phyloP scores from a whole-genome alignment of 2,329 filamentous ascomycete species.

The Aureobasidium melanogenum region DNA sequence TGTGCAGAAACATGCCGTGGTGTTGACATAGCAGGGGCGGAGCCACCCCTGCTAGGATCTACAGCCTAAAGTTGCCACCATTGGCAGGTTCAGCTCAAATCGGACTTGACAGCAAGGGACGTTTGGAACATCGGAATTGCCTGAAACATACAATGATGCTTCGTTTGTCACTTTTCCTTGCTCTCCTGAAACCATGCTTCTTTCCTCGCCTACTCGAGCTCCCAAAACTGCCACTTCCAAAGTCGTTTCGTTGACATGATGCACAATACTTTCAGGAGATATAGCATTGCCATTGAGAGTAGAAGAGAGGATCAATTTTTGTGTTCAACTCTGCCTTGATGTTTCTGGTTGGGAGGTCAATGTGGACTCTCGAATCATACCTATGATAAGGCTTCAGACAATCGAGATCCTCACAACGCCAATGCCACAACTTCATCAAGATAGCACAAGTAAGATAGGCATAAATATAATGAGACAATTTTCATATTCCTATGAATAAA shows the following conservation, averaged over 20 bases:
- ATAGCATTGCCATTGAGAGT: no score
- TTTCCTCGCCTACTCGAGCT: no score
- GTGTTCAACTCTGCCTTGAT: no score
- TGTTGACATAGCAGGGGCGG: background rate
- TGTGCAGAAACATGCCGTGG: background rate
- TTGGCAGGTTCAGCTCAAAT: background rate
- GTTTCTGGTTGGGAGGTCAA: no score
- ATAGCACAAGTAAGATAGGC: no score
- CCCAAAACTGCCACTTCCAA: no score
- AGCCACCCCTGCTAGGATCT: background rate
- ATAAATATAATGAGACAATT: no score
- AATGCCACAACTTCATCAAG: no score
- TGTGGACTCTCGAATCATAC: no score
- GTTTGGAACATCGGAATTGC: background rate
- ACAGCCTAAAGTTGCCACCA: constrained; percentile 4
- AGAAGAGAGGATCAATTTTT: no score
- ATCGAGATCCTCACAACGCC: no score
- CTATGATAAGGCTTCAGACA: no score
- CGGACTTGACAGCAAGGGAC: background rate
- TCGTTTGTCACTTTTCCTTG: background rate
- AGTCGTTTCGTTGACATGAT: background rate
- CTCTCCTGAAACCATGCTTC: background rate
- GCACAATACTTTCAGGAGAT: background rate
- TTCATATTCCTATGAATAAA: background rate
- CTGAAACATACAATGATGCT: background rate